These are phyloP conservation scores for Triticum urartu DNA, from an alignment of 176 grass and related monocot species.

Conservation along the genomic window DNA sequence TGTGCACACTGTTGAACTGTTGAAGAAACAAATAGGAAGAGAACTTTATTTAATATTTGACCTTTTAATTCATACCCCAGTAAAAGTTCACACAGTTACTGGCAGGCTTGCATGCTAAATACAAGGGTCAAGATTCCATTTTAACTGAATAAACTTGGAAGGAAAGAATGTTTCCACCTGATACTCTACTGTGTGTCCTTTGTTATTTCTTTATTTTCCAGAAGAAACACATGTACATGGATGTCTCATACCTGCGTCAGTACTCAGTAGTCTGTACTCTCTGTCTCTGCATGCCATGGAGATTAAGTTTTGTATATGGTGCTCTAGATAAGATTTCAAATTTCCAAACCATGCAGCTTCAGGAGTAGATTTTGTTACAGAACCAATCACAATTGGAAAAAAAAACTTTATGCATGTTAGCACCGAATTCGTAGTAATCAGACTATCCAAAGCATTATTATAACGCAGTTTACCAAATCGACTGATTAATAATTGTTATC, in stretches of 20 bases:
- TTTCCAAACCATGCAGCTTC: constrained; percentile 6
- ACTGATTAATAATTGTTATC: not conserved
- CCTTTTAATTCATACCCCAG: not conserved
- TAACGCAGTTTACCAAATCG: not conserved
- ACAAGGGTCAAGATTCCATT: not conserved
- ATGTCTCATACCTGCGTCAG: not conserved
- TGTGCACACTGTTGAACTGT: not conserved
- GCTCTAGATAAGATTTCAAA: not conserved
- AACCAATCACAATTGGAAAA: not conserved
- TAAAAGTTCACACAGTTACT: not conserved
- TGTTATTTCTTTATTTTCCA: not conserved
- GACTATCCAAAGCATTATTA: not conserved
- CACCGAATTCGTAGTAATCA: not conserved
- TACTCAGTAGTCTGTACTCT: not conserved
- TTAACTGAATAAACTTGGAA: not conserved
- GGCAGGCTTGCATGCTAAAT: not conserved
- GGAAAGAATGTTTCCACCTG: not conserved
- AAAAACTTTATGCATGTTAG: not conserved
- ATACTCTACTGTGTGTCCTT: not conserved
- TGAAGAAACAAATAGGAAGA: constrained; percentile 4
- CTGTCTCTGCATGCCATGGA: not conserved
- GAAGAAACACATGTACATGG: constrained; percentile 13
- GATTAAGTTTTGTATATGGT: not conserved
- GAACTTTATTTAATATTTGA: not conserved
- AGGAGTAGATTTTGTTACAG: constrained; percentile 4